These are phyloP conservation scores for Lentinus brumalis DNA, from an alignment of 768 basidiomycete genomes.

Conservation along the genomic window DNA sequence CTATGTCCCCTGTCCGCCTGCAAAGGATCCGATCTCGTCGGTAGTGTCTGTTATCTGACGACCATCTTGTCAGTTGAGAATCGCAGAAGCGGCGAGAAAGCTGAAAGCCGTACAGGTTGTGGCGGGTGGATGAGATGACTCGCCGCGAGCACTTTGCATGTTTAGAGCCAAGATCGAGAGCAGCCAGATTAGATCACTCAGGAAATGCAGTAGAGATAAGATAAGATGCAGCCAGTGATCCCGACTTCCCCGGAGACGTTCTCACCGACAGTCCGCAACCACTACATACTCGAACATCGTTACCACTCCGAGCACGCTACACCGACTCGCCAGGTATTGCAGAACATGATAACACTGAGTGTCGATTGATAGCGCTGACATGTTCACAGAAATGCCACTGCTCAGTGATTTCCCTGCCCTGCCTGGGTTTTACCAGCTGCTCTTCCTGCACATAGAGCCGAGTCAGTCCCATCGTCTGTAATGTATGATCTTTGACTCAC, in stretches of 20 bases:
- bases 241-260: not conserved
- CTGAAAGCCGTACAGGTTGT: not conserved
- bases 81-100: not conserved
- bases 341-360: not conserved
- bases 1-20: not conserved
- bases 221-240: not conserved
- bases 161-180: not conserved
- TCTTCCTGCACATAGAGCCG: conserved; percentile 71
- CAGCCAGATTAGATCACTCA: not conserved
- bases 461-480: no score
- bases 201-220: no score
- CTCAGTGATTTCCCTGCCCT: conserved; percentile 54
- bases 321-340: no score
- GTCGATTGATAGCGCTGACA: not conserved
- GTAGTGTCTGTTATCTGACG: not conserved
- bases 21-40: conserved; percentile 1
- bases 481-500: no score
- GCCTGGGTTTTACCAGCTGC: conserved; percentile 59
- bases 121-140: not conserved
- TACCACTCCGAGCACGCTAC: no score
- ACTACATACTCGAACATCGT: no score
- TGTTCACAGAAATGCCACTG: conserved; percentile 5
- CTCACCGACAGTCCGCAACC: not conserved
- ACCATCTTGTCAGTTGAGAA: not conserved
- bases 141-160: not conserved